phyloP scores from a whole-genome alignment of 495 filamentous ascomycete species.

The Echria macrotheca region DNA sequence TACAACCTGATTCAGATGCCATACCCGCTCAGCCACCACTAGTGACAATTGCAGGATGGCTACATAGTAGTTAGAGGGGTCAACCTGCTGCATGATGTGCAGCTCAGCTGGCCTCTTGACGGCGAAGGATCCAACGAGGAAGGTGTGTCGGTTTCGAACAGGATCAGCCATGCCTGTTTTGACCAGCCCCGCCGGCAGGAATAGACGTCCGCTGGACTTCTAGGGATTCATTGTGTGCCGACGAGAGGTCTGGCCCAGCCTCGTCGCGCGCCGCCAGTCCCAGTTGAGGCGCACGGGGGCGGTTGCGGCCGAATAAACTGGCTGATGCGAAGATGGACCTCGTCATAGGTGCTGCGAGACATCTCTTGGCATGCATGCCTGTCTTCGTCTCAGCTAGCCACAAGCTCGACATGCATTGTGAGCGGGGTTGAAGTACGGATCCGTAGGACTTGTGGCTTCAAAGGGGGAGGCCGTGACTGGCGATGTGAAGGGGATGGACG shows the following conservation, averaged over 20 bases:
- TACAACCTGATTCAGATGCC: not conserved
- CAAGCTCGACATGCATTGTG: not conserved
- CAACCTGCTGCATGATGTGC: not conserved
- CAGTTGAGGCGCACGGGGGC: not conserved
- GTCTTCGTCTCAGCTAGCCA: not conserved
- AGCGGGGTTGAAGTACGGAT: not conserved
- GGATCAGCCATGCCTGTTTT: not conserved
- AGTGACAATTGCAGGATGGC: not conserved
- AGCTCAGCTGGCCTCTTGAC: not conserved
- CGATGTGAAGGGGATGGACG: not conserved
- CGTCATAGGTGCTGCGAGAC: not conserved
- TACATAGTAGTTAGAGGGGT: not conserved
- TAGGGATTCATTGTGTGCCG: not conserved
- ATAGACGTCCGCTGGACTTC: not conserved
- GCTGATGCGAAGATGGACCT: too few relatives aligned
- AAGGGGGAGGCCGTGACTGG: not conserved
- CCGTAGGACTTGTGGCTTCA: not conserved
- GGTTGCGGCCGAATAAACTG: not conserved
- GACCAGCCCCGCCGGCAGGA: not conserved
- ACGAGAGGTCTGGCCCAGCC: not conserved
- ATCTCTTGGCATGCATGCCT: not conserved
- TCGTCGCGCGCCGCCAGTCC: not conserved
- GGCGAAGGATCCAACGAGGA: not conserved
- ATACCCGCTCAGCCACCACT: not conserved
- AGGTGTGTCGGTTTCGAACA: not conserved